A percentile compares a stretch with the other conserved stretches of the same genome.
Evolutionary conservation across 257 asterid genomes (phyloP).

Genomic region (Solanum phureja): DNA sequence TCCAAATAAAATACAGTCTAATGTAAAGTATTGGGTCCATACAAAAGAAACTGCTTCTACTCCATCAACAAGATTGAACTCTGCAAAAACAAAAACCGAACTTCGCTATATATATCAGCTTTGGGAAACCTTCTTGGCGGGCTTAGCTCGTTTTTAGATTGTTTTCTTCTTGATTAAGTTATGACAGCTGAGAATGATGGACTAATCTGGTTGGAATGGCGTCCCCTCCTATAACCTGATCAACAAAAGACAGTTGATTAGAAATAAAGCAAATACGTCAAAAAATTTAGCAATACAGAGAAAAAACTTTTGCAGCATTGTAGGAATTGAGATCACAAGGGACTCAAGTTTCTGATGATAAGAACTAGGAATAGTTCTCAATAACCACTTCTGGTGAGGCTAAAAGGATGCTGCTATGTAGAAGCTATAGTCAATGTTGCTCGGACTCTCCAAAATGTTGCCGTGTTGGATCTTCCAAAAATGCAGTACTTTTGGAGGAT

Average conservation of each 20-base stretch:
- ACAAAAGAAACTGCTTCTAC: neutral
- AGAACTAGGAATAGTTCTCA: neutral
- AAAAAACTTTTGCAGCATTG: neutral
- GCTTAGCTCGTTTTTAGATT: neutral
- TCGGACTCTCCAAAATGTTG: neutral
- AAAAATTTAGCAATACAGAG: neutral
- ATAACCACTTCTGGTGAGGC: neutral
- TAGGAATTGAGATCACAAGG: neutral
- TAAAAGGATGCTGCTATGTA: neutral
- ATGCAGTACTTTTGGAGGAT: neutral
- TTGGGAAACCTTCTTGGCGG: neutral
- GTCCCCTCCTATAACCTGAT: neutral
- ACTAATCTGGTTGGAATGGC: neutral
- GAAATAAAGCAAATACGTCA: neutral
- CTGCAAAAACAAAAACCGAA: neutral
- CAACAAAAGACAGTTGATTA: neutral
- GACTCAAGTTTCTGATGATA: neutral
- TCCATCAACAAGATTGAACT: neutral
- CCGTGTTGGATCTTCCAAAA: neutral
- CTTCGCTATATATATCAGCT: neutral
- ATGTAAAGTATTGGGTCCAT: neutral
- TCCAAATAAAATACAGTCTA: neutral
- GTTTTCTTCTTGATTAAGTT: neutral
- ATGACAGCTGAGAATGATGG: neutral
- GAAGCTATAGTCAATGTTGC: neutral